Evolutionary conservation across 2,329 filamentous ascomycete species (phyloP).

Genomic region (Zarea fungicola): DNA sequence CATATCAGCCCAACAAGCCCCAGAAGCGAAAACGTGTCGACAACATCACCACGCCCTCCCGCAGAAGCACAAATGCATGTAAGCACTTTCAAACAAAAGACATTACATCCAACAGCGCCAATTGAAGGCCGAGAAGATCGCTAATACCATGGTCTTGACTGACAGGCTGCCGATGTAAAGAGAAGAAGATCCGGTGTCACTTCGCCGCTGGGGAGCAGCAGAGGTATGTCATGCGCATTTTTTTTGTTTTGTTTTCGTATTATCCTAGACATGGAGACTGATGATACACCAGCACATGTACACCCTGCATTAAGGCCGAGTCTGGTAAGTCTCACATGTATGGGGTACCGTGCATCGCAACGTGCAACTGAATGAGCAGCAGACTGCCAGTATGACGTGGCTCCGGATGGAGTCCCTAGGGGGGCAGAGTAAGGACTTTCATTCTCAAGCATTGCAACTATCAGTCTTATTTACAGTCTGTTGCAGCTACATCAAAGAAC

Average conservation of each 20-base stretch:
- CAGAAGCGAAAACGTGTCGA: constrained; percentile 7
- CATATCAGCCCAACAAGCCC: not conserved
- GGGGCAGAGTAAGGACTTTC: constrained; percentile 7
- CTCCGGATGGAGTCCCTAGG: constrained; percentile 8
- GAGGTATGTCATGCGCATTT: not conserved
- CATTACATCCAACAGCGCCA: too few relatives aligned
- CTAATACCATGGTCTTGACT: not conserved
- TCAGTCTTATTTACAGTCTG: not conserved
- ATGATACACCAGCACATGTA: constrained; percentile 3
- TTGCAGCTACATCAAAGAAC: constrained; percentile 3
- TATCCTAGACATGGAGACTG: too few relatives aligned
- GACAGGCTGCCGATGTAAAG: constrained; percentile 7
- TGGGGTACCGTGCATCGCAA: not conserved
- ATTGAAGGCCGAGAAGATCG: too few relatives aligned
- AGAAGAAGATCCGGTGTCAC: constrained; percentile 10
- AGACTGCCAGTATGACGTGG: constrained; percentile 12
- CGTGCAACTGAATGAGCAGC: not conserved
- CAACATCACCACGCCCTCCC: not conserved
- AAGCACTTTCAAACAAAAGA: too few relatives aligned
- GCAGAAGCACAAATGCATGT: constrained; percentile 6
- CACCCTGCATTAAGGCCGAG: constrained; percentile 6
- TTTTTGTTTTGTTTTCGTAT: too few relatives aligned
- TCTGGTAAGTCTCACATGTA: not conserved
- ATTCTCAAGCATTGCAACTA: too few relatives aligned
- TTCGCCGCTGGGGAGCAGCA: not conserved